These are phyloP conservation scores for Podaxis rugospora DNA, from an alignment of 768 basidiomycete species.

Conservation along the genomic window DNA sequence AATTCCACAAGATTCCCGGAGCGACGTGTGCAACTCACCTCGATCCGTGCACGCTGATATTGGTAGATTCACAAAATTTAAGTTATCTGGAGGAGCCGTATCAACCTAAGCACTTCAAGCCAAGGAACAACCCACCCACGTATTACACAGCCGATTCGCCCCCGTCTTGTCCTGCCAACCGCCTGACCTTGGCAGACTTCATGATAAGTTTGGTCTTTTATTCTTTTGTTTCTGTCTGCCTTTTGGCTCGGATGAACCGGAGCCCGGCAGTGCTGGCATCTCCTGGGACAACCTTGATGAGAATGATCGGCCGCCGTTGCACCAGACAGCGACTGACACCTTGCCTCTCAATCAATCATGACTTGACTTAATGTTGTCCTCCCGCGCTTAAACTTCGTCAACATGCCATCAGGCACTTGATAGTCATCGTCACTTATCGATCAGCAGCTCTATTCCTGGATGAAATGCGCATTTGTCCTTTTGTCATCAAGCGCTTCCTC, in stretches of 20 bases:
- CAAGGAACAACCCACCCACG: constrained; percentile 28
- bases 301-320: not conserved
- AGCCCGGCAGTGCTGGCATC: not conserved
- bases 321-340: too few species aligned
- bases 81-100: constrained; percentile 41
- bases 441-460: too few species aligned
- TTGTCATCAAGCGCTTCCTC: too few species aligned
- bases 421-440: too few species aligned
- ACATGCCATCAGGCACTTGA: too few species aligned
- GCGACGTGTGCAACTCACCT: constrained; percentile 34
- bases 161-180: constrained; percentile 40
- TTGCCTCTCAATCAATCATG: too few species aligned
- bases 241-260: constrained; percentile 15
- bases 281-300: not conserved
- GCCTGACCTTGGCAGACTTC: constrained; percentile 32
- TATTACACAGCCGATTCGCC: constrained; percentile 46
- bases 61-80: constrained; percentile 66
- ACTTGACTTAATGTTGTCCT: too few species aligned
- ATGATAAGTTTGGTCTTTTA: constrained; percentile 15
- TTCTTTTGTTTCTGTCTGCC: constrained; percentile 14
- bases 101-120: constrained; percentile 8
- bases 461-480: too few species aligned
- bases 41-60: constrained; percentile 73
- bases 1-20: not conserved
- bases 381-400: too few species aligned